Conservation (phyloP, 495 filamentous ascomycete species). For the Zalerion maritima region DNA sequence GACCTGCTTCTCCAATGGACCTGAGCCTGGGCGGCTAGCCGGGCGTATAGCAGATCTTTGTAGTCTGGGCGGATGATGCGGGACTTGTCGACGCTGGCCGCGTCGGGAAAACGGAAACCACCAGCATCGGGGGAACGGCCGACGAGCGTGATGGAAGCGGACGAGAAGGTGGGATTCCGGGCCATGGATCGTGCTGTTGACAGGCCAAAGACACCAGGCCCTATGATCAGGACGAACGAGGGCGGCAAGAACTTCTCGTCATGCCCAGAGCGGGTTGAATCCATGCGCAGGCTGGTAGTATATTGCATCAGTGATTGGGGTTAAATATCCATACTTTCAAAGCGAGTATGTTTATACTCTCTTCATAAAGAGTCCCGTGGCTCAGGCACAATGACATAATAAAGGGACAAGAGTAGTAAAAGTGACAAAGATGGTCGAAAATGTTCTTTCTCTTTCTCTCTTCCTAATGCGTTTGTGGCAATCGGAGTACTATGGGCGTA, state of each 20-base stretch:
- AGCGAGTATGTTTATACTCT: too few species aligned
- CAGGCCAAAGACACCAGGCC: conserved; percentile 64
- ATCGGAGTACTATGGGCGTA: too few species aligned
- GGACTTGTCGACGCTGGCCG: conserved; percentile 59
- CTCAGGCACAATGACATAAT: too few species aligned
- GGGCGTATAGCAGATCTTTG: conserved; percentile 52
- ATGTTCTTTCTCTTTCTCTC: too few species aligned
- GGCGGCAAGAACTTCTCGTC: conserved; percentile 13
- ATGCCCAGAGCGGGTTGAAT: neutral
- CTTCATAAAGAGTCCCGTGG: too few species aligned
- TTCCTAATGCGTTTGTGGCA: too few species aligned
- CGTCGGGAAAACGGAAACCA: conserved; percentile 51
- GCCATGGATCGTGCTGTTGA: conserved; percentile 52
- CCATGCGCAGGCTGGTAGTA: too few species aligned
- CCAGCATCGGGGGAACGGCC: conserved; percentile 42
- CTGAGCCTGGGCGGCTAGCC: conserved; percentile 53
- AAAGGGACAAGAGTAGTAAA: too few species aligned
- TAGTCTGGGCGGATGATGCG: conserved; percentile 79
- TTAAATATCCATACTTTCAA: too few species aligned
- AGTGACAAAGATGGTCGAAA: too few species aligned
- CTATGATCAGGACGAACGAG: conserved; percentile 54
- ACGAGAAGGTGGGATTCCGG: conserved; percentile 36
- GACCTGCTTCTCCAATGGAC: conserved; percentile 52
- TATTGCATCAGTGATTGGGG: too few species aligned
- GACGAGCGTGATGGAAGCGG: conserved; percentile 47